A percentile compares a stretch with the other conserved stretches of the same genome.
These are phyloP conservation scores for Aeminium ludgeri DNA, from an alignment of 495 filamentous ascomycete species.

Conservation along the genomic window DNA sequence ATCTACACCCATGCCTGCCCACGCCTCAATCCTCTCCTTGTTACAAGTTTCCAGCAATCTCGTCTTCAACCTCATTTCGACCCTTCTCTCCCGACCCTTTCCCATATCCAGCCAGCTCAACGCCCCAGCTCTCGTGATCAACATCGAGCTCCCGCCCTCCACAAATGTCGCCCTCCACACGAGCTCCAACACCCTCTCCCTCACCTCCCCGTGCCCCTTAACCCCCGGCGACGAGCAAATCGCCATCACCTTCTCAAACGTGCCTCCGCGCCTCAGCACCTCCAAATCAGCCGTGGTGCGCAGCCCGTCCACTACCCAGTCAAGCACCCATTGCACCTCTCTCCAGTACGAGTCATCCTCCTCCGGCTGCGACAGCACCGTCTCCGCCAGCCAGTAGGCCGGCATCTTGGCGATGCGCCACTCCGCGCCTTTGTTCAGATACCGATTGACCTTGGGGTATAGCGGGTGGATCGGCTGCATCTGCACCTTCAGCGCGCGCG, in stretches of 20 bases:
- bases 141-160: conserved; percentile 63
- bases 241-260: conserved; percentile 63
- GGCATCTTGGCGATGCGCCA: conserved; percentile 65
- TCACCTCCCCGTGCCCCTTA: conserved; percentile 29
- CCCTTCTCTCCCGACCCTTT: conserved; percentile 24
- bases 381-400: conserved; percentile 50
- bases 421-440: conserved; percentile 55
- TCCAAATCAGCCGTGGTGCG: conserved; percentile 52
- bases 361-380: conserved; percentile 51
- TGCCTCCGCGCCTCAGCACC: conserved; percentile 61
- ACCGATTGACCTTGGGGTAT: conserved; percentile 74
- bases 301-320: conserved; percentile 54
- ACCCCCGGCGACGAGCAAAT: conserved; percentile 52
- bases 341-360: conserved; percentile 57
- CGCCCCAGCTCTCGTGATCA: conserved; percentile 70
- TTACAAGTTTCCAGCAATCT: conserved; percentile 57
- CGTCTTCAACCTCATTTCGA: conserved; percentile 36
- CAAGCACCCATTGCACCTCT: conserved; percentile 67
- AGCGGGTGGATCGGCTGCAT: conserved; percentile 63
- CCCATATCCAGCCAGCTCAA: conserved; percentile 61
- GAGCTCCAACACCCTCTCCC: conserved; percentile 53
- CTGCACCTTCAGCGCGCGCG: conserved; percentile 48
- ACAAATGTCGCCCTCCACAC: conserved; percentile 57
- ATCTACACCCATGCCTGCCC: conserved; percentile 34
- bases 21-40: conserved; percentile 43